phyloP scores from a whole-genome alignment of 192 early-diverging fungal genomes.

The Coemansia sp. region DNA sequence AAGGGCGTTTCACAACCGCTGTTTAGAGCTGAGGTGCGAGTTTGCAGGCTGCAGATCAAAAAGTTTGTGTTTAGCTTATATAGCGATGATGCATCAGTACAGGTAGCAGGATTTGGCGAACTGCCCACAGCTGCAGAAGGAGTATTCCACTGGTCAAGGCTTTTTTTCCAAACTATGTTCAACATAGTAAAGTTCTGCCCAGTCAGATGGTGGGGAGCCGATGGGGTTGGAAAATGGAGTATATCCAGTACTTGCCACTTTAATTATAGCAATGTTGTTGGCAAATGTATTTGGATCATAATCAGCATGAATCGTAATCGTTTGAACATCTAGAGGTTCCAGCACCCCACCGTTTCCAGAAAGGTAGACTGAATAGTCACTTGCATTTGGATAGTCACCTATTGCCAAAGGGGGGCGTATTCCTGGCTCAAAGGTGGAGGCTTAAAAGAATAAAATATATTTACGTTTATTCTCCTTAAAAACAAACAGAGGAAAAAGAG shows the following conservation, averaged over 20 bases:
- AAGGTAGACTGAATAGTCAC: not conserved
- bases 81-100: not conserved
- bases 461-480: too few relatives aligned
- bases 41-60: conserved; percentile 24
- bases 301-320: conserved; percentile 4
- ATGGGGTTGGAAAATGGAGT: not conserved
- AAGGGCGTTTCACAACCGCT: conserved; percentile 19
- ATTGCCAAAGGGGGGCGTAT: too few relatives aligned
- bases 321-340: not conserved
- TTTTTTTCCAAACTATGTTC: conserved; percentile 2
- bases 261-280: conserved; percentile 32
- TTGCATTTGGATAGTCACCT: too few relatives aligned
- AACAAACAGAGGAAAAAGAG: too few relatives aligned
- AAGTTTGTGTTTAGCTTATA: not conserved
- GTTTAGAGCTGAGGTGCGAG: conserved; percentile 1
- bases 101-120: too few relatives aligned
- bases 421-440: too few relatives aligned
- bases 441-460: too few relatives aligned
- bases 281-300: conserved; percentile 25
- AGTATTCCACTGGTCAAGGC: not conserved
- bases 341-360: not conserved
- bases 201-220: conserved; percentile 12
- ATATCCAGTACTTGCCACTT: not conserved
- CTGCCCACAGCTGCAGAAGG: too few relatives aligned
- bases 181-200: conserved; percentile 13